Evolutionary conservation across 2,329 filamentous ascomycete genomes (phyloP).

Genomic region (Aspergillus sp.): DNA sequence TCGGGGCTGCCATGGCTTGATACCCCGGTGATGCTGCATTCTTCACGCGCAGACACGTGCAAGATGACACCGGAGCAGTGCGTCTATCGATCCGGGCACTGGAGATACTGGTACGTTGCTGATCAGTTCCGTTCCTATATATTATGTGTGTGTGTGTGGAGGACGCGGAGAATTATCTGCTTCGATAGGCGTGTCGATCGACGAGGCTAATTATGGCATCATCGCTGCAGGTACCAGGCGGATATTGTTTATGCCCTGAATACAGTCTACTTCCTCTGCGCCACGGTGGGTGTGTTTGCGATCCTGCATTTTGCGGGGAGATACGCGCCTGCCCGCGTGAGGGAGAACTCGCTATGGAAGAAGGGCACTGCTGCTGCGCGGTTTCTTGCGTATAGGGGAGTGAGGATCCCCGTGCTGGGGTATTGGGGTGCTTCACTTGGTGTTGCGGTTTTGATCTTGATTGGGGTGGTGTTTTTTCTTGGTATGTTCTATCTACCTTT

Average conservation of each 20-base stretch:
- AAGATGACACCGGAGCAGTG: constrained; percentile 31
- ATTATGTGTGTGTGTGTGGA: neutral
- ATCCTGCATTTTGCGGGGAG: constrained; percentile 38
- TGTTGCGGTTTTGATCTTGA: constrained; percentile 39
- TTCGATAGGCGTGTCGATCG: neutral
- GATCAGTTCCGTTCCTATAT: neutral
- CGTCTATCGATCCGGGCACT: constrained; percentile 25
- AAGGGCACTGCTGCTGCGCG: constrained; percentile 37
- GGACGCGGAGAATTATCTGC: neutral
- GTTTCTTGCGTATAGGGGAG: constrained; percentile 45
- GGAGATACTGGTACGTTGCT: constrained; percentile 33
- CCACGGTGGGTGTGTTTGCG: constrained; percentile 50
- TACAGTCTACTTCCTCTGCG: constrained; percentile 55
- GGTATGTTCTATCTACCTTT: constrained; percentile 26
- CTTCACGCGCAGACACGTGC: constrained; percentile 28
- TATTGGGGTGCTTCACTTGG: constrained; percentile 50
- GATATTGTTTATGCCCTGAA: constrained; percentile 55
- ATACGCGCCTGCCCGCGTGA: constrained; percentile 30
- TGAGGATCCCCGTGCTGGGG: constrained; percentile 31
- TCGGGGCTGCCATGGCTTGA: constrained; percentile 29
- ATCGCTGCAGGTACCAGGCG: constrained; percentile 51
- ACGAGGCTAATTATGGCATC: neutral
- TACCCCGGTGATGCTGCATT: constrained; percentile 33
- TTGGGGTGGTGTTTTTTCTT: constrained; percentile 50
- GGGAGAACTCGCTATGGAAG: constrained; percentile 29